Base-by-base conservation (phyloP, 2,329 filamentous ascomycete species). In the Pseudofabraea citricarpa region DNA sequence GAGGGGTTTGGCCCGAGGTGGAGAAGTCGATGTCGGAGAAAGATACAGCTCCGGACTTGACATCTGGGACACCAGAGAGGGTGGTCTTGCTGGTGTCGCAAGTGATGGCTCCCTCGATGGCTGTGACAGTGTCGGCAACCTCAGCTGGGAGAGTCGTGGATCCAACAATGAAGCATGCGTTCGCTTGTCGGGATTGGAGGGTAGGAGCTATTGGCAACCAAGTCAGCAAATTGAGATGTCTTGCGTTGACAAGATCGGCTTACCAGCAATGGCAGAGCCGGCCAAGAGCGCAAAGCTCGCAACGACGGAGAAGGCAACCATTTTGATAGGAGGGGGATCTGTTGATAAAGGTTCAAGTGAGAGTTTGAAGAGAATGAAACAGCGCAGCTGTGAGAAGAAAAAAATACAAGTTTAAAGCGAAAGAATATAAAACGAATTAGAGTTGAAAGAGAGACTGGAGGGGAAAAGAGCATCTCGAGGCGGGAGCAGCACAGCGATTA, bases 11-110 rank as follows among this genome's bases (percentile, higher is more conserved):
- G 10, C 53, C 54, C 9, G 74, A 74, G 42, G 65, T 56, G 54
- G 67, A 67, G 60, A 81, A 82, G 70, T 81, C 73, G 64, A 82
- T 68, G 37, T 61, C 55, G 5, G 73, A 78, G 61, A 77, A 81
- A 15, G 66, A 66, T 6, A 70, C 62, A 45, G 56, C 58, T 48
- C 71, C 74, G 3, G 73, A 72, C 3, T 68, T 70, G 4, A 80
- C 76, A 52, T 82, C 77, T 5, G 78, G 78, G 4, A 81, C 75
- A 42, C 64, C 66, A 10, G 64, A 61, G 45, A 81, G 62, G 5
- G 77, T 81, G 5, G 61, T 77, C 16, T 52, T 54, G 13, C 62
- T 59, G 16, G 55, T 53, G 56, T 68, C 64, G 67, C 77, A 81
- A 33, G 73, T 79, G 12, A 81, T 62, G 27, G 52, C 59, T 35